These are phyloP conservation scores for Stenocarpella maydis DNA, from an alignment of 2,329 filamentous ascomycete genomes.

Conservation along the genomic window DNA sequence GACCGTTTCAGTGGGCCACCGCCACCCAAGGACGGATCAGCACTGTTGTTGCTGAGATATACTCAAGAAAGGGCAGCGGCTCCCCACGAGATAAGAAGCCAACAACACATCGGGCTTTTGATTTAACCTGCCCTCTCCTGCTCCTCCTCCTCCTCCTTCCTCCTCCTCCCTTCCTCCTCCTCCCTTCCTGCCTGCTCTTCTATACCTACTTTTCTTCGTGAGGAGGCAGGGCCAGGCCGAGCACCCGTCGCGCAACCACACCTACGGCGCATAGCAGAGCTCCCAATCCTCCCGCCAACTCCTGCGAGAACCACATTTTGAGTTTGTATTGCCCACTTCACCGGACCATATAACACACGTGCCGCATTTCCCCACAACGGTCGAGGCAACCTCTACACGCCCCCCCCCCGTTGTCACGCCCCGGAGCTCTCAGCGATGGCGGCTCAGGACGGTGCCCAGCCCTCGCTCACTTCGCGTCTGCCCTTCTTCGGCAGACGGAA, in stretches of 20 bases:
- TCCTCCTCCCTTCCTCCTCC: not conserved
- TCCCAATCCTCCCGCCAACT: not conserved
- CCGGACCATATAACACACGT: no score
- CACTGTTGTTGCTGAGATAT: not conserved
- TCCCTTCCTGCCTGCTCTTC: not conserved
- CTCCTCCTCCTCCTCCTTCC: no score
- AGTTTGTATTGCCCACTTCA: not conserved
- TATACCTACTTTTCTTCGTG: not conserved
- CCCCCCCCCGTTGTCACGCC: not conserved
- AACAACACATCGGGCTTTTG: not conserved
- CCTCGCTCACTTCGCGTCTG: conserved; percentile 17
- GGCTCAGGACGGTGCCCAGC: not conserved
- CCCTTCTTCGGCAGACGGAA: conserved; percentile 17
- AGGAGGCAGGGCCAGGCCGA: not conserved
- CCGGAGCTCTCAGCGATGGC: conserved; percentile 1
- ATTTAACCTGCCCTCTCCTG: not conserved
- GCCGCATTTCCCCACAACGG: not conserved
- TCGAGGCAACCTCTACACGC: not conserved
- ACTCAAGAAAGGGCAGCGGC: not conserved
- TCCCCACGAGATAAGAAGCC: conserved; percentile 9
- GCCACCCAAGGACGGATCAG: conserved; percentile 2
- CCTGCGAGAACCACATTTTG: not conserved
- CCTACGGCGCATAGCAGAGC: not conserved
- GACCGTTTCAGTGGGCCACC: conserved; percentile 18
- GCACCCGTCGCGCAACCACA: not conserved